These are phyloP conservation scores for Osmozyma mogii DNA, from an alignment of 805 yeast species.

Conservation along the genomic window DNA sequence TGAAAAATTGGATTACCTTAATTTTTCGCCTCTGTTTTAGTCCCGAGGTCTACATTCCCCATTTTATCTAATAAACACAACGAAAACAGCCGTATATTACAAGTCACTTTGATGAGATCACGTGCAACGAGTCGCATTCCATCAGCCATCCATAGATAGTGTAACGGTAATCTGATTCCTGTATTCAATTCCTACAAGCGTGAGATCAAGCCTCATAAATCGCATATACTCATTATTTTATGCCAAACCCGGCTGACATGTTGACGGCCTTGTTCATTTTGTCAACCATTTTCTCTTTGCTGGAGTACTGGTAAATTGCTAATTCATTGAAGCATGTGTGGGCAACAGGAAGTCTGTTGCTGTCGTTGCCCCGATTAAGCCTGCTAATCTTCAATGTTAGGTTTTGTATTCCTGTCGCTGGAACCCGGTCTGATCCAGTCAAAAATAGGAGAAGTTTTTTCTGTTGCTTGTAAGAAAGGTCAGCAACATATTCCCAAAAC, in stretches of 20 bases:
- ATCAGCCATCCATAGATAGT: neutral
- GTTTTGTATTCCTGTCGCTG: slow-evolving; percentile 84
- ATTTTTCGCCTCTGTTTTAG: too few species aligned
- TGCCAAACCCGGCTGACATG: slow-evolving; percentile 84
- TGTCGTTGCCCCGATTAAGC: slow-evolving; percentile 21
- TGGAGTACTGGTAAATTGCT: slow-evolving; percentile 59
- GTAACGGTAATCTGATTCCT: neutral
- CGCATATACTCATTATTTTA: slow-evolving; percentile 33
- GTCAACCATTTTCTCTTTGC: slow-evolving; percentile 42
- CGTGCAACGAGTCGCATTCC: neutral
- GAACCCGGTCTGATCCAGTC: slow-evolving; percentile 87
- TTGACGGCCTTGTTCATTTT: slow-evolving; percentile 65
- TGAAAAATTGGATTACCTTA: too few species aligned
- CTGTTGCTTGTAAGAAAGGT: slow-evolving; percentile 40
- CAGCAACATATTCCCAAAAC: slow-evolving; percentile 81
- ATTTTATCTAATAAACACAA: neutral
- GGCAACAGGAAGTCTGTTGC: slow-evolving; percentile 64
- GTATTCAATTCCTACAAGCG: neutral
- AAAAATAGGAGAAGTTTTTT: slow-evolving; percentile 64
- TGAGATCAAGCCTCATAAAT: too few species aligned
- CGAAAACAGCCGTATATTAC: neutral
- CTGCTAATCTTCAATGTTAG: slow-evolving; percentile 65
- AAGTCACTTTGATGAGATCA: too few species aligned
- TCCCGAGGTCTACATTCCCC: too few species aligned
- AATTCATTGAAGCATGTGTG: slow-evolving; percentile 95